Percentiles rank a stretch among this genome's conserved stretches.
Conservation (phyloP, 805 yeast genomes). For the Saccharomycopsis malanga region DNA sequence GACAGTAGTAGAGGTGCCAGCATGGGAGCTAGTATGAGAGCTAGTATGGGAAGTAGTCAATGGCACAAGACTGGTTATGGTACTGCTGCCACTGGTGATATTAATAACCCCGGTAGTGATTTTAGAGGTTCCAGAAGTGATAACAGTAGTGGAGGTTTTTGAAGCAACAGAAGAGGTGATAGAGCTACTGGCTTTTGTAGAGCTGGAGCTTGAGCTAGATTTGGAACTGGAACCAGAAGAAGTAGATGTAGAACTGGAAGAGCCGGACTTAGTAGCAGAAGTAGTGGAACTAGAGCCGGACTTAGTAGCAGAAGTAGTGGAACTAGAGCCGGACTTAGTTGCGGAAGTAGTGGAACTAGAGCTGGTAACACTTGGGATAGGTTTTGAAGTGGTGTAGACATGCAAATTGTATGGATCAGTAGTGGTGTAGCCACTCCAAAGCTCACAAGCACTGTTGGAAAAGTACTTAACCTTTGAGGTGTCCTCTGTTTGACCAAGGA, state of each 20-base stretch:
- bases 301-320: conserved; percentile 4
- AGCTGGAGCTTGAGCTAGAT: conserved; percentile 14
- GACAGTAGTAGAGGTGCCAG: conserved; percentile 3
- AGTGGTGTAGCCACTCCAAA: neutral
- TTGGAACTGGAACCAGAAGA: conserved; percentile 11
- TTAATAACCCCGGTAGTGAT: neutral
- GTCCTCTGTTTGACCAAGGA: conserved; percentile 2
- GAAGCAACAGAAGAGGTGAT: neutral
- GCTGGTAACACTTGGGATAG: neutral
- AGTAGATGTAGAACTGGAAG: conserved; percentile 22
- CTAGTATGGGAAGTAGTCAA: neutral
- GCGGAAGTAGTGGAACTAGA: conserved; percentile 20
- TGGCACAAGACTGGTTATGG: conserved; percentile 13
- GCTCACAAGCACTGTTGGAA: neutral
- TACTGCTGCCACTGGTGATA: conserved; percentile 3
- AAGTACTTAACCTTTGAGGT: neutral
- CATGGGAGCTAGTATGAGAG: neutral
- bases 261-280: conserved; percentile 21
- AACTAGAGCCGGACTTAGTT: conserved; percentile 7
- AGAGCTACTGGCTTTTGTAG: neutral
- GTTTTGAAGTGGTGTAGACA: conserved; percentile 3
- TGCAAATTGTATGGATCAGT: neutral
- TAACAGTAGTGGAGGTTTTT: neutral
- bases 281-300: conserved; percentile 1
- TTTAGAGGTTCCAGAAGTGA: neutral